phyloP scores from a whole-genome alignment of 371 early-diverging fungal species.

The Parasitella parasitica region DNA sequence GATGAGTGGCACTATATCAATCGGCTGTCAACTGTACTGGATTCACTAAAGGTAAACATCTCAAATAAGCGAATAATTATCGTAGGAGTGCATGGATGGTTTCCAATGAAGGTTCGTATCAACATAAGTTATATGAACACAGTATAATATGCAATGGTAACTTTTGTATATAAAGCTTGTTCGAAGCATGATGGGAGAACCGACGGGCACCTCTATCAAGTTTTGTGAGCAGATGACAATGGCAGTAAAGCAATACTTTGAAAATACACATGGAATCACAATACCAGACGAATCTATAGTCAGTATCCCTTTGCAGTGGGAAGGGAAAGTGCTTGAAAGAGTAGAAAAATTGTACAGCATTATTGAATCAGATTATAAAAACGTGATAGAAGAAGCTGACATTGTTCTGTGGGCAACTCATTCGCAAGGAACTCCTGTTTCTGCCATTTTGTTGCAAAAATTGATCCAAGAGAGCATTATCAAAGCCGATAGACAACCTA shows the following conservation, averaged over 20 bases:
- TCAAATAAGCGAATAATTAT: conserved; percentile 45
- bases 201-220: conserved; percentile 85
- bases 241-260: conserved; percentile 61
- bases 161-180: conserved; percentile 41
- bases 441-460: conserved; percentile 69
- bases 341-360: conserved; percentile 73
- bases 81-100: conserved; percentile 90
- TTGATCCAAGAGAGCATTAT: conserved; percentile 69
- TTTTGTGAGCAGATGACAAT: conserved; percentile 86
- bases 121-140: neutral
- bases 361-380: conserved; percentile 39
- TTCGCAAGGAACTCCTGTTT: conserved; percentile 91
- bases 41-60: conserved; percentile 7
- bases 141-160: neutral
- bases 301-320: conserved; percentile 83
- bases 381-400: conserved; percentile 66
- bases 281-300: conserved; percentile 61
- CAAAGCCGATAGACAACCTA: conserved; percentile 60
- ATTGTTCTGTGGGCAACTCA: conserved; percentile 85
- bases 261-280: conserved; percentile 48
- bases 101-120: conserved; percentile 56
- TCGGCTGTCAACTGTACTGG: neutral
- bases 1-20: neutral
- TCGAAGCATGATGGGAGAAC: conserved; percentile 82
- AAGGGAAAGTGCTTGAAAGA: conserved; percentile 86